Evolutionary conservation across 345 rosid genomes (phyloP), one percentile per base, ranked within the genome.

Genomic region (Xanthoceras sorbifolium): DNA sequence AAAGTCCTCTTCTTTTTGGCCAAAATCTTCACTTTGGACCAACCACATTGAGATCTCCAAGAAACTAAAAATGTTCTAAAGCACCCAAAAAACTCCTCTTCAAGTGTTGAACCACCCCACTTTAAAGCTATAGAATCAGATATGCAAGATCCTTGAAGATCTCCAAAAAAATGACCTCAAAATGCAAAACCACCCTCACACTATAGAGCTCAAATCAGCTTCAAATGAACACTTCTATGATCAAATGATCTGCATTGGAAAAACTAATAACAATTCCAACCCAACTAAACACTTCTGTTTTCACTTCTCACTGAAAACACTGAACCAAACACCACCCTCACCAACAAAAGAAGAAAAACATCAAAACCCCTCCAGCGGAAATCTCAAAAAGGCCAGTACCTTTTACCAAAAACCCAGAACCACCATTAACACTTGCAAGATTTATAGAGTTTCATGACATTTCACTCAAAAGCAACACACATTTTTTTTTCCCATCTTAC

Each of bases 81-180:
- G n/a, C n/a, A n/a, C n/a, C 62, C 5, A 11, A 22, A n/a, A 34
- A 1, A 38, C 6, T 0, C 1, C 32, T 31, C 22, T 23, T 42
- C 46, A 42, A 22, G 29, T 23, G 29, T 14, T 63, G 25, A 34
- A 70, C 15, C 46, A 42, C 46, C 9, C 44, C 12, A 9, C 44
- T 36, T 69, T 18, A 50, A 50, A 78, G 50, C 72, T 67, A 50
- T 20, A 40, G 68, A 64, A 74, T 61, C 44, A 20, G 70, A 75
- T 29, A 73, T 55, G 67, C 81, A 77, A 77, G 57, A 66, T 52
- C 46, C 40, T 10, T 22, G 31, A 71, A 75, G 74, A 78, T 74
- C 73, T 69, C 48, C 46, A 42, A 42, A 65, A 67, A 64, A 18
- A 64, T 17, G 12, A 66, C 18, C 50, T 38, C 65, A 22, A 34